Conservation (phyloP, 148 eudicot genomes). For the Vaccinium darrowii region DNA sequence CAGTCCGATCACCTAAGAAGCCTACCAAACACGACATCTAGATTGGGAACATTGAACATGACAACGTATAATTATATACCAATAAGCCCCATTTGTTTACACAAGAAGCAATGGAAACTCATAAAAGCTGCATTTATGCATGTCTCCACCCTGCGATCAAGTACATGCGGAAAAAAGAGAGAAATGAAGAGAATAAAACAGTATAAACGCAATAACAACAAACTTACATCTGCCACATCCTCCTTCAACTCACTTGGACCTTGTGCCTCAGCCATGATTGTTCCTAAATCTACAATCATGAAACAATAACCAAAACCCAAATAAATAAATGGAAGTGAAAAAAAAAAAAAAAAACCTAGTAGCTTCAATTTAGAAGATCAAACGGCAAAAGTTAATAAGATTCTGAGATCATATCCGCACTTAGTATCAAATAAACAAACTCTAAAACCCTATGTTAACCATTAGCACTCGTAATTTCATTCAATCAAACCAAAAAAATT, state of each 20-base stretch:
- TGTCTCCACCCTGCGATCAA: neutral
- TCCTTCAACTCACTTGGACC: slow-evolving; percentile 25
- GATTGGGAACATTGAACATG: neutral
- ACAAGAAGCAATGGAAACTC: neutral
- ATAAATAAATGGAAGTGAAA: neutral
- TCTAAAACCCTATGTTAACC: neutral
- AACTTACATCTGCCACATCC: slow-evolving; percentile 36
- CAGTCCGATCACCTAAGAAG: neutral
- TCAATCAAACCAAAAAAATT: neutral
- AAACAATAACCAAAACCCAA: neutral
- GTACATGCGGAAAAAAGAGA: neutral
- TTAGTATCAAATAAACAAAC: neutral
- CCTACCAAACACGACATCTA: neutral
- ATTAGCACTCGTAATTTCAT: neutral
- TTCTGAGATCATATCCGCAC: neutral
- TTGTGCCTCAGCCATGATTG: slow-evolving; percentile 47
- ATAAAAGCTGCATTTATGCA: neutral
- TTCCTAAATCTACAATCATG: neutral
- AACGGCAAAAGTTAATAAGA: neutral
- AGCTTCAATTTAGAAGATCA: neutral
- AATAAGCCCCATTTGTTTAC: neutral
- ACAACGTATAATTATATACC: too few species aligned
- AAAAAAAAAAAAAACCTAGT: neutral
- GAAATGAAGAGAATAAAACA: neutral
- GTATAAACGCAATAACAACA: neutral